Conservation (phyloP, 495 filamentous ascomycete genomes). For the Aspergillus cavernicola region DNA sequence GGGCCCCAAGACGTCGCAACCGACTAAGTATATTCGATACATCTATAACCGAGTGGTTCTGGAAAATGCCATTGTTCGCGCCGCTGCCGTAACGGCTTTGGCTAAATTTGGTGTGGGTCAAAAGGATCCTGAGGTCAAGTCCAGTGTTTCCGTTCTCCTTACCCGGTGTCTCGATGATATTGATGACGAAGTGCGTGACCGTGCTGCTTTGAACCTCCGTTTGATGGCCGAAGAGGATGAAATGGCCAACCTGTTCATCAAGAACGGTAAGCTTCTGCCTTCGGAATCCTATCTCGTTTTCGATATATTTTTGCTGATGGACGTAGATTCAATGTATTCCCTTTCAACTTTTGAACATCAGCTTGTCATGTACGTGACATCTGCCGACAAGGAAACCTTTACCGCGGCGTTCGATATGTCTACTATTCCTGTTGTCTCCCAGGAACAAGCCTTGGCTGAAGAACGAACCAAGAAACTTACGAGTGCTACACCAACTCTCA, state of each 20-base stretch:
- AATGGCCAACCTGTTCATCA: constrained; percentile 77
- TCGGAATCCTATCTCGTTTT: too few species aligned
- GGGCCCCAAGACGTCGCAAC: constrained; percentile 91
- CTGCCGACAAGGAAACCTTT: constrained; percentile 80
- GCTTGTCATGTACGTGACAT: constrained; percentile 95
- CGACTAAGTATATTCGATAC: constrained; percentile 98
- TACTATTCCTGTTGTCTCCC: constrained; percentile 87
- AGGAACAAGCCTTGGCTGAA: constrained; percentile 95
- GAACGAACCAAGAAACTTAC: constrained; percentile 95
- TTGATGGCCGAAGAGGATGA: constrained; percentile 86
- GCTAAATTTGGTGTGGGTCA: constrained; percentile 97
- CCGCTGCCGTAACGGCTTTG: constrained; percentile 90
- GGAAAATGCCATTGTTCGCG: constrained; percentile 93
- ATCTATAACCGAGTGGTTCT: constrained; percentile 99
- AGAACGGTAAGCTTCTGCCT: constrained; percentile 65
- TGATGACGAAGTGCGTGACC: constrained; percentile 96
- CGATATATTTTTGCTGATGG: constrained; percentile 18
- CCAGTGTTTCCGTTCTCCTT: constrained; percentile 87
- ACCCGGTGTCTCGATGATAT: constrained; percentile 93
- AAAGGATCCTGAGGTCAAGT: constrained; percentile 94
- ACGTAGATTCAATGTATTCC: constrained; percentile 67
- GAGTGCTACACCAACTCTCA: constrained; percentile 86
- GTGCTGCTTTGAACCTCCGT: constrained; percentile 86
- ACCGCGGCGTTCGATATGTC: constrained; percentile 82
- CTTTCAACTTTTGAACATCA: constrained; percentile 96